Percentiles rank a stretch among this genome's conserved stretches.
These are phyloP conservation scores for Claviceps arundinis DNA, from an alignment of 2,329 filamentous ascomycete genomes.

Conservation along the genomic window DNA sequence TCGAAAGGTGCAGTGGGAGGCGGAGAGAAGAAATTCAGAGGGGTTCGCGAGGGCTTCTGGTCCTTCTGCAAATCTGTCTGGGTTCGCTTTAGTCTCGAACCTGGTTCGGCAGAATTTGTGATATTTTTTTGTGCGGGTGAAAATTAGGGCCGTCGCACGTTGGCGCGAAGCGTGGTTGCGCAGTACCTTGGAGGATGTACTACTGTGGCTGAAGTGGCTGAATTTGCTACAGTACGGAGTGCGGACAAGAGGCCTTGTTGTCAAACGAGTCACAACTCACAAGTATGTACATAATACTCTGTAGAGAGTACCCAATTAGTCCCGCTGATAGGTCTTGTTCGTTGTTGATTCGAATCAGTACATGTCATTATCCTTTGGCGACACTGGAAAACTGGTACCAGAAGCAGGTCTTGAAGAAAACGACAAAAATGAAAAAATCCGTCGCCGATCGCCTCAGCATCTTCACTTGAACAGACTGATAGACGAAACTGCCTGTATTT, in stretches of 20 bases:
- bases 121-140: conserved; percentile 38
- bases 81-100: conserved; percentile 8
- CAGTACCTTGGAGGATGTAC: conserved; percentile 2
- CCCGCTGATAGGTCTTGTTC: no score
- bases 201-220: not conserved
- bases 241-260: not conserved
- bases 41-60: conserved; percentile 13
- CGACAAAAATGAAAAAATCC: no score
- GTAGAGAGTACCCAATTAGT: no score
- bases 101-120: conserved; percentile 22
- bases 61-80: conserved; percentile 14
- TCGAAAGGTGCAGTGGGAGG: conserved; percentile 18
- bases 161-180: not conserved
- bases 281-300: no score
- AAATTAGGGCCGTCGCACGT: conserved; percentile 30
- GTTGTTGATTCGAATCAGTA: no score
- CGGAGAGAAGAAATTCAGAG: conserved; percentile 20
- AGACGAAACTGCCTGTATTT: not conserved
- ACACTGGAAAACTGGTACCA: not conserved
- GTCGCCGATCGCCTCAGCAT: no score
- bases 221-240: no score
- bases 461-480: not conserved
- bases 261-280: not conserved
- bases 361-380: not conserved
- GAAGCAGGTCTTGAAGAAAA: not conserved